phyloP scores from a whole-genome alignment of 345 rosid genomes.

The Rhodamnia rubescens region DNA sequence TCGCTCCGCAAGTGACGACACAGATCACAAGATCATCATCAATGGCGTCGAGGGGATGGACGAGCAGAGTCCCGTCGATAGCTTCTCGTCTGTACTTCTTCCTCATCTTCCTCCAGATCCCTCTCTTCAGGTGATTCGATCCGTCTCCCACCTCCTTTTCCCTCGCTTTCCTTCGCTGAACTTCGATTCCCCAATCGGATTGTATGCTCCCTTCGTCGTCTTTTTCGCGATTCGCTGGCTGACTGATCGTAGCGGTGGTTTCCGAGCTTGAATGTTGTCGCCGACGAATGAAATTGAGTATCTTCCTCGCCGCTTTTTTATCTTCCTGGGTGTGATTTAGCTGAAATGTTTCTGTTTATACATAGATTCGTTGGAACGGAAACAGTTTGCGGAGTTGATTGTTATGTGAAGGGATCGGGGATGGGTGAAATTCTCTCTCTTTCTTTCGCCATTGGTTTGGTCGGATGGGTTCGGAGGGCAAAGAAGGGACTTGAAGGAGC shows the following conservation, averaged over 20 bases:
- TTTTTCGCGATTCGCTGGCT: background rate
- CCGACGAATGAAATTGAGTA: background rate
- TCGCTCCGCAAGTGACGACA: background rate
- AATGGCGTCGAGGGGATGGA: slow-evolving; percentile 43
- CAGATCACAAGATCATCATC: slow-evolving; percentile 14
- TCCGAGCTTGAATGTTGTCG: background rate
- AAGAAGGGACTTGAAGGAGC: background rate
- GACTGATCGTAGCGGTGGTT: background rate
- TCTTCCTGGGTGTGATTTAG: background rate
- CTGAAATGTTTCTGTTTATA: background rate
- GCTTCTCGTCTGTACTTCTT: slow-evolving; percentile 71
- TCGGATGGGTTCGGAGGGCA: background rate
- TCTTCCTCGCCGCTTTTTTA: background rate
- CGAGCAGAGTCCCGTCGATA: slow-evolving; percentile 30
- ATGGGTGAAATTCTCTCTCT: background rate
- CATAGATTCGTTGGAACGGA: background rate
- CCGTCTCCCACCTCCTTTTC: no score
- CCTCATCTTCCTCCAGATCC: slow-evolving; percentile 79
- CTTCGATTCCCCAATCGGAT: background rate
- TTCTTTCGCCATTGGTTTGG: background rate
- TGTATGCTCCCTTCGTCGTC: background rate
- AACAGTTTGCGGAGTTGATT: background rate
- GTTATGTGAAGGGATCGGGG: background rate
- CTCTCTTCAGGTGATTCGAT: slow-evolving; percentile 66
- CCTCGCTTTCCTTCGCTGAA: background rate